Evolutionary conservation across 2,329 filamentous ascomycete species (phyloP).

Genomic region (Hypoxylon sp.): DNA sequence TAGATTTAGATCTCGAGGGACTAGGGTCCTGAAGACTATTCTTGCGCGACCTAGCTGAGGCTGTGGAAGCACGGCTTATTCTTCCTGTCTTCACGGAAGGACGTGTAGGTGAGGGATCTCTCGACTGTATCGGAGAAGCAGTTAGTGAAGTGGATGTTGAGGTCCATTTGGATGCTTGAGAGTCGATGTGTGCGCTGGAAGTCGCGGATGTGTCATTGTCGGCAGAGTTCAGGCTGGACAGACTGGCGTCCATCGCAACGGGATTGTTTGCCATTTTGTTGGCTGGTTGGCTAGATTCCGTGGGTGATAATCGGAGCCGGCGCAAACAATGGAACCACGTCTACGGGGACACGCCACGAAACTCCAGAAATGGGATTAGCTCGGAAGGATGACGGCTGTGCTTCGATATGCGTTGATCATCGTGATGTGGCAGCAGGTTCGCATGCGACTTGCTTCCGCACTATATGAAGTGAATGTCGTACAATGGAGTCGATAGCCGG

Average conservation of each 20-base stretch:
- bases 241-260: conserved; percentile 53
- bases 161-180: conserved; percentile 54
- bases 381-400: conserved; percentile 47
- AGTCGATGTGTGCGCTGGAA: conserved; percentile 54
- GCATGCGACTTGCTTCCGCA: conserved; percentile 46
- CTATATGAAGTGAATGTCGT: conserved; percentile 29
- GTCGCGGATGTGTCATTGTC: conserved; percentile 54
- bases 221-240: conserved; percentile 53
- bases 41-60: conserved; percentile 70
- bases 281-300: conserved; percentile 38
- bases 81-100: conserved; percentile 43
- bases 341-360: conserved; percentile 48
- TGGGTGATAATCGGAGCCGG: conserved; percentile 36
- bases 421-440: conserved; percentile 49
- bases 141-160: conserved; percentile 54
- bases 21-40: conserved; percentile 76
- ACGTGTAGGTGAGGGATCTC: conserved; percentile 53
- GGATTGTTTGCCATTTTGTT: conserved; percentile 51
- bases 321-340: conserved; percentile 51
- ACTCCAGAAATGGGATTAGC: conserved; percentile 49
- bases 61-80: conserved; percentile 52
- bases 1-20: conserved; percentile 68
- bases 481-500: conserved; percentile 22
- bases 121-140: conserved; percentile 52
- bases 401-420: conserved; percentile 50